Evolutionary conservation across 1,284 basidiomycete genomes (phyloP).

Genomic region (Cutaneotrichosporon spelunceum): DNA sequence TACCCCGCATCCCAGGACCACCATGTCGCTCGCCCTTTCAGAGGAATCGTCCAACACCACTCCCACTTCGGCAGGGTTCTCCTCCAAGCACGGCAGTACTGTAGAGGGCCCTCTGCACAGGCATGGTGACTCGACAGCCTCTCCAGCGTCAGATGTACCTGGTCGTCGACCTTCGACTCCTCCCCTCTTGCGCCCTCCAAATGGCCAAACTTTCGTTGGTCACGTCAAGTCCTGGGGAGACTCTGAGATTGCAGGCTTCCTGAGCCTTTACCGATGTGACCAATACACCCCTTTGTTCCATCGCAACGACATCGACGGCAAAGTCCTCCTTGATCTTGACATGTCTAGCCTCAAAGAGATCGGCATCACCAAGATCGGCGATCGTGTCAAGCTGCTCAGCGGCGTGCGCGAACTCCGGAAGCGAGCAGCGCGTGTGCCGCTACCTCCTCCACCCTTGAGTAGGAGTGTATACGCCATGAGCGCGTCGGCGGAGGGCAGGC

Average conservation of each 20-base stretch:
- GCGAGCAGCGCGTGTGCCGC: constrained; percentile 24
- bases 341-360: constrained; percentile 81
- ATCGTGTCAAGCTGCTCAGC: constrained; percentile 76
- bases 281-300: constrained; percentile 68
- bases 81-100: background rate
- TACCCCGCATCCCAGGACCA: background rate
- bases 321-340: constrained; percentile 83
- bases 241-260: constrained; percentile 39
- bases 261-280: constrained; percentile 58
- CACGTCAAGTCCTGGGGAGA: constrained; percentile 43
- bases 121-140: background rate
- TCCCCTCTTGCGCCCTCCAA: constrained; percentile 33
- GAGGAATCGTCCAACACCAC: constrained; percentile 29
- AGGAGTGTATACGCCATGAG: background rate
- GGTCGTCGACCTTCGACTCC: constrained; percentile 35
- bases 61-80: constrained; percentile 36
- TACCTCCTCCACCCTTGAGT: background rate
- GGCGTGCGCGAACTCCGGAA: constrained; percentile 75
- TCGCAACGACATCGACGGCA: constrained; percentile 80
- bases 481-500: background rate
- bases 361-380: constrained; percentile 80
- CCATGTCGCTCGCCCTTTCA: constrained; percentile 5
- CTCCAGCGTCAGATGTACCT: constrained; percentile 2
- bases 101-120: background rate
- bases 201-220: constrained; percentile 28